phyloP scores from a whole-genome alignment of 108 stramenopile species.

The Parietichytrium sp. region DNA sequence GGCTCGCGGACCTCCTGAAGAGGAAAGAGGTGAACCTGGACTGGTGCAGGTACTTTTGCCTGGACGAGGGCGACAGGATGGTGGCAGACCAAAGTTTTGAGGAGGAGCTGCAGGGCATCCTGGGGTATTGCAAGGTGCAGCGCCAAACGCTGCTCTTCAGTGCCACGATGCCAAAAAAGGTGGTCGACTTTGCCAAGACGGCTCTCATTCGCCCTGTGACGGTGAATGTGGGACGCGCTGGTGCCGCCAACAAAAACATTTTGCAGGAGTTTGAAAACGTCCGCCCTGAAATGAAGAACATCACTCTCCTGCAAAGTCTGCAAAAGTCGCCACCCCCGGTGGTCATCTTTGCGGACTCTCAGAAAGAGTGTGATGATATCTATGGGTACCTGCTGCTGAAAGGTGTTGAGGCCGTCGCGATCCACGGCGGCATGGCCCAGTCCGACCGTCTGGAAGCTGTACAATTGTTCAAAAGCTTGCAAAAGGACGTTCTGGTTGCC shows the following conservation, averaged over 20 bases:
- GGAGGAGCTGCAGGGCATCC: constrained; percentile 85
- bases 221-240: constrained; percentile 95
- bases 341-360: constrained; percentile 91
- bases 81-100: constrained; percentile 83
- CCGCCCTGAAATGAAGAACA: constrained; percentile 94
- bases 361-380: constrained; percentile 96
- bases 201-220: constrained; percentile 89
- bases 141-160: constrained; percentile 92
- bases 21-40: constrained; percentile 75
- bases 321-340: constrained; percentile 98
- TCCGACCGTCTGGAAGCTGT: constrained; percentile 96
- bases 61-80: constrained; percentile 99
- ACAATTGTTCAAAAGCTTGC: constrained; percentile 75
- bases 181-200: constrained; percentile 94
- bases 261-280: constrained; percentile 99
- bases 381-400: constrained; percentile 96
- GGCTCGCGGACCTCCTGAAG: constrained; percentile 85
- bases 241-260: constrained; percentile 97
- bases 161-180: constrained; percentile 97
- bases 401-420: constrained; percentile 92
- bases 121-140: constrained; percentile 94
- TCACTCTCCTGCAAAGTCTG: constrained; percentile 89
- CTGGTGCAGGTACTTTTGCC: constrained; percentile 84
- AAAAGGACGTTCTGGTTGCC: constrained; percentile 93
- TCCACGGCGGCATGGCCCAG: constrained; percentile 99